A percentile compares a stretch with the other conserved stretches of the same genome.
These are phyloP conservation scores for Lagenidium giganteum DNA, from an alignment of 352 stramenopile species.

Conservation along the genomic window DNA sequence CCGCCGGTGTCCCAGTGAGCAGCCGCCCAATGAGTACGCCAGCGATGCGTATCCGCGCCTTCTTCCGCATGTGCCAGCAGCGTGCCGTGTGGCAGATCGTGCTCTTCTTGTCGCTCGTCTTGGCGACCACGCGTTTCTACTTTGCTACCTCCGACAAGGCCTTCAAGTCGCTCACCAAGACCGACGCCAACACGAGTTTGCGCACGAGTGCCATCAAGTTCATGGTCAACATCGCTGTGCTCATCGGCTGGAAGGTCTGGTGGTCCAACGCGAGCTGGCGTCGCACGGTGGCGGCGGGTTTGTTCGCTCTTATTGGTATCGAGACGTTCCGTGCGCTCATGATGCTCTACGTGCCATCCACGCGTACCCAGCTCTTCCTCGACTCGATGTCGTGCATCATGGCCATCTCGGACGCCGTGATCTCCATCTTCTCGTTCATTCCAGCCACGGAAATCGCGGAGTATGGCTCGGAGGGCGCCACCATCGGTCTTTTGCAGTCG, in stretches of 20 bases:
- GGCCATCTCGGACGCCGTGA: slow-evolving; percentile 52
- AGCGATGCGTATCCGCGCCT: slow-evolving; percentile 17
- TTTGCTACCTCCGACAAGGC: slow-evolving; percentile 38
- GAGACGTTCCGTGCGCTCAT: slow-evolving; percentile 57
- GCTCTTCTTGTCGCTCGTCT: slow-evolving; percentile 56
- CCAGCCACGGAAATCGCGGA: slow-evolving; percentile 62
- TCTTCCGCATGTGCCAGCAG: slow-evolving; percentile 72
- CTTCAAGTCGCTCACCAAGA: slow-evolving; percentile 24
- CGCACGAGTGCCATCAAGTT: slow-evolving; percentile 41
- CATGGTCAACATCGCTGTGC: slow-evolving; percentile 38
- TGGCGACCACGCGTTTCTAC: slow-evolving; percentile 50
- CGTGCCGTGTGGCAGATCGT: slow-evolving; percentile 74
- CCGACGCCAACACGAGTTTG: slow-evolving; percentile 37
- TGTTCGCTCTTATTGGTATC: slow-evolving; percentile 34
- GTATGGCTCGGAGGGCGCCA: slow-evolving; percentile 62
- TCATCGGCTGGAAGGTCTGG: slow-evolving; percentile 51
- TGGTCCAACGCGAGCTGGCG: slow-evolving; percentile 33
- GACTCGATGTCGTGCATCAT: slow-evolving; percentile 43
- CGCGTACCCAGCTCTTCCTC: slow-evolving; percentile 32
- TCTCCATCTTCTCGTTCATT: slow-evolving; percentile 69
- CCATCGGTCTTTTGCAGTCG: slow-evolving; percentile 54
- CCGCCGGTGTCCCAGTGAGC: slow-evolving; percentile 6
- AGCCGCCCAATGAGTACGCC: slow-evolving; percentile 6
- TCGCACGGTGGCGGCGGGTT: slow-evolving; percentile 17
- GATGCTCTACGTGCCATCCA: slow-evolving; percentile 43